These are phyloP conservation scores for Echinochloa phyllopogon DNA, from an alignment of 176 grass and related monocot species.

Conservation along the genomic window DNA sequence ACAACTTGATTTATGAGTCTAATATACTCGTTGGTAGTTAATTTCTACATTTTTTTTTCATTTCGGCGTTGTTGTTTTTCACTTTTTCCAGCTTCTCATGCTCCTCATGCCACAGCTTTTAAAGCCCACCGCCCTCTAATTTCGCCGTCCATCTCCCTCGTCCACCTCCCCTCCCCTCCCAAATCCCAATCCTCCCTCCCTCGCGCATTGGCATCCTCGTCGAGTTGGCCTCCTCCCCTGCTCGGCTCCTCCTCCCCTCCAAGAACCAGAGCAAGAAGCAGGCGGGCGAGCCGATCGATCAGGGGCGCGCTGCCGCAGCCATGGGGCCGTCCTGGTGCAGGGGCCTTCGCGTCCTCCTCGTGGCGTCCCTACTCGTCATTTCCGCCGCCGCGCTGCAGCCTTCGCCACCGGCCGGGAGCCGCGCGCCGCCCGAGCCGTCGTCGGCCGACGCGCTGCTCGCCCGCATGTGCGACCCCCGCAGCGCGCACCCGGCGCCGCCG, in stretches of 20 bases:
- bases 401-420: neutral
- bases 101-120: slow-evolving; percentile 60
- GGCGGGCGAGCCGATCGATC: neutral
- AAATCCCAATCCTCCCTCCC: neutral
- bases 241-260: neutral
- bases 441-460: slow-evolving; percentile 41
- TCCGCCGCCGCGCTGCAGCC: slow-evolving; percentile 19
- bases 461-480: slow-evolving; percentile 47
- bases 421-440: neutral
- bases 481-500: slow-evolving; percentile 5
- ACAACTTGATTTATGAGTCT: too few relatives aligned
- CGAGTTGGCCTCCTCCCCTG: neutral
- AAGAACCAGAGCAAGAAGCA: slow-evolving; percentile 28
- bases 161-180: slow-evolving; percentile 5
- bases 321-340: slow-evolving; percentile 49
- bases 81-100: slow-evolving; percentile 53
- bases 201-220: neutral
- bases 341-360: slow-evolving; percentile 48
- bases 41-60: neutral
- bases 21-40: too few relatives aligned
- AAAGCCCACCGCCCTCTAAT: slow-evolving; percentile 56
- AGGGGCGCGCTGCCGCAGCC: slow-evolving; percentile 30
- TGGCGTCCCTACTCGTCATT: slow-evolving; percentile 54
- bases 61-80: neutral
- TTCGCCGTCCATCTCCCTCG: slow-evolving; percentile 44